Percentiles rank a stretch among this genome's conserved stretches.
These are phyloP conservation scores for Serendipita sp. DNA, from an alignment of 1,284 basidiomycete species.

Conservation along the genomic window DNA sequence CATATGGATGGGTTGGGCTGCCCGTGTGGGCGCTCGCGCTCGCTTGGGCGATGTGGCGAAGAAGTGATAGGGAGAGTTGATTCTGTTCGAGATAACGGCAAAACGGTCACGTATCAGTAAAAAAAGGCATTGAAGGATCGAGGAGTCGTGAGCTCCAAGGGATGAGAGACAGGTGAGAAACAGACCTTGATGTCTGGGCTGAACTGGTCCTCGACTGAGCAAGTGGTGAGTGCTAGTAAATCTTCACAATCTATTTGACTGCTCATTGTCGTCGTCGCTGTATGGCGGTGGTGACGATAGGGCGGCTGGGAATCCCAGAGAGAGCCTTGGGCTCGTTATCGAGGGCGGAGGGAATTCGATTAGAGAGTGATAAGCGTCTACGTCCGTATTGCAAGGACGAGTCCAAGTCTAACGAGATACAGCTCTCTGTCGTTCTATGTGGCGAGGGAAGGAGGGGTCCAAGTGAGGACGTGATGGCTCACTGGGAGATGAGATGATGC, in stretches of 20 bases:
- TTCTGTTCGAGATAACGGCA: neutral
- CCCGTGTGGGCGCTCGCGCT: neutral
- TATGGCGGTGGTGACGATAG: neutral
- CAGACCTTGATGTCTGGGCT: neutral
- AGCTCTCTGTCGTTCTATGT: neutral
- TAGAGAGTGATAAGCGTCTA: neutral
- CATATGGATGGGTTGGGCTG: neutral
- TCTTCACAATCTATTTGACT: neutral
- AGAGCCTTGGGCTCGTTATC: neutral
- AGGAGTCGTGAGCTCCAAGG: neutral
- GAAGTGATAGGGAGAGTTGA: neutral
- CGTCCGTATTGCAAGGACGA: neutral
- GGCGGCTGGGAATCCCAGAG: neutral
- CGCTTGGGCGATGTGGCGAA: conserved; percentile 1
- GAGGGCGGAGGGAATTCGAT: too few species aligned
- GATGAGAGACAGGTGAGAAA: neutral
- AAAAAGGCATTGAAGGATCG: neutral
- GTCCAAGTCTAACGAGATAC: neutral
- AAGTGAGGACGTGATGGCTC: too few species aligned
- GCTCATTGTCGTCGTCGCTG: neutral
- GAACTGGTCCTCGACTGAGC: neutral
- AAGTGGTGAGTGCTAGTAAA: neutral
- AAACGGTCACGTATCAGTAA: neutral
- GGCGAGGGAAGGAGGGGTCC: neutral
- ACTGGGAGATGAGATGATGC: too few species aligned